Evolutionary conservation across 768 basidiomycete species (phyloP).

Genomic region (Clitopilus hobsonii): DNA sequence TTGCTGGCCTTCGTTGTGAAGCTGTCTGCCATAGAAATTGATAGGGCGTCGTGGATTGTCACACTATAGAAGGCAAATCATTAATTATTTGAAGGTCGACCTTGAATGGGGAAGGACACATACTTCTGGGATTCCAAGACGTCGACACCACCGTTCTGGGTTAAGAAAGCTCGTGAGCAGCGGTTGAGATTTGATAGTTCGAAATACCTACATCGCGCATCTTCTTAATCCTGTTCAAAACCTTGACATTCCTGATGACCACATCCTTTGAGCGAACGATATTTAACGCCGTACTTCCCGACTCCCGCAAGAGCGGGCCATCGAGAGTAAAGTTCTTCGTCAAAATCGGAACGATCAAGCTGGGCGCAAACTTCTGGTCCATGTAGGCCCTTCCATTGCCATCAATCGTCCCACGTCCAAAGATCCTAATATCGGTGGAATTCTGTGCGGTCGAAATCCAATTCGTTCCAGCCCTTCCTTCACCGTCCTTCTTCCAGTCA

Average conservation of each 20-base stretch:
- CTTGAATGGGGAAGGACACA: not conserved
- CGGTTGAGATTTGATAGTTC: too few species aligned
- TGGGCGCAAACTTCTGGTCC: constrained; percentile 4
- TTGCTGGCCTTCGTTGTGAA: constrained; percentile 13
- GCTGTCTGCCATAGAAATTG: constrained; percentile 9
- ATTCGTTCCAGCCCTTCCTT: constrained; percentile 11
- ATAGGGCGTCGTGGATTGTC: constrained; percentile 8
- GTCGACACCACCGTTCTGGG: constrained; percentile 12
- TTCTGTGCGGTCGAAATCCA: constrained; percentile 14
- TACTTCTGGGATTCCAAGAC: constrained; percentile 14
- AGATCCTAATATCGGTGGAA: constrained; percentile 13
- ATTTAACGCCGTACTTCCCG: constrained; percentile 11
- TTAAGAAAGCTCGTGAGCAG: not conserved
- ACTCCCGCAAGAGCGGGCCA: constrained; percentile 11
- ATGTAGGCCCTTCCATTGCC: constrained; percentile 8
- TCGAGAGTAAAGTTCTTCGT: constrained; percentile 12
- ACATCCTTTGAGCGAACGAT: constrained; percentile 11
- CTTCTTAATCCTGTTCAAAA: constrained; percentile 11
- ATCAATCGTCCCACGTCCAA: constrained; percentile 14
- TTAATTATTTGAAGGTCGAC: not conserved
- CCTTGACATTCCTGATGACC: constrained; percentile 8
- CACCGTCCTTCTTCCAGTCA: constrained; percentile 9
- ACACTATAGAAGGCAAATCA: constrained; percentile 7
- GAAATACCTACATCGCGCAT: constrained; percentile 12
- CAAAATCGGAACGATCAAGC: constrained; percentile 10